These are phyloP conservation scores for Cantharellus anzutake DNA, from an alignment of 768 basidiomycete species.

Conservation along the genomic window DNA sequence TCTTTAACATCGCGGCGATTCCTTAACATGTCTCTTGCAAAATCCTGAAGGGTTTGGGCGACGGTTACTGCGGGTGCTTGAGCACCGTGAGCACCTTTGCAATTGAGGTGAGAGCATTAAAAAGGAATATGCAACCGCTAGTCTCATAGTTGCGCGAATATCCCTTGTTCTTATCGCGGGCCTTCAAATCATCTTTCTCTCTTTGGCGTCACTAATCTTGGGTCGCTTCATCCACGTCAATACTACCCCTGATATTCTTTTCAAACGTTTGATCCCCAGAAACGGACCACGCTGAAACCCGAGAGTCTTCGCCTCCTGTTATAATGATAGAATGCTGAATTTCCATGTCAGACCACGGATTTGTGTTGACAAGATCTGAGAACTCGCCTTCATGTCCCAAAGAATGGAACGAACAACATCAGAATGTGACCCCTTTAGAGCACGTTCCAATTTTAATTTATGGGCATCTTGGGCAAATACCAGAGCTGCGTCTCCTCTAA, in stretches of 20 bases:
- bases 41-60: constrained; percentile 60
- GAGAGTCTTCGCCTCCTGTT: constrained; percentile 12
- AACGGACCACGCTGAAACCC: constrained; percentile 4
- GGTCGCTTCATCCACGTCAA: too few relatives aligned
- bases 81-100: constrained; percentile 90
- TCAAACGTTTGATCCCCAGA: too few relatives aligned
- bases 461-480: background rate
- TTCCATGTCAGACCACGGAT: background rate
- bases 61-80: constrained; percentile 91
- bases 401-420: constrained; percentile 12
- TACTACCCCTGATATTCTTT: too few relatives aligned
- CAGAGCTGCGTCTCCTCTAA: constrained; percentile 10
- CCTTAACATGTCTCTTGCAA: constrained; percentile 31
- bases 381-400: constrained; percentile 7
- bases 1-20: constrained; percentile 31
- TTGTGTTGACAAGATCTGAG: background rate
- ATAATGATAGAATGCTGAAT: constrained; percentile 2
- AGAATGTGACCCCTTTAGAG: constrained; percentile 9
- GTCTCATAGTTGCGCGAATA: too few relatives aligned
- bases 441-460: constrained; percentile 6
- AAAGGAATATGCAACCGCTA: constrained; percentile 2
- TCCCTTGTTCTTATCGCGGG: too few relatives aligned
- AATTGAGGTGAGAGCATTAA: constrained; percentile 48
- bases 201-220: too few relatives aligned
- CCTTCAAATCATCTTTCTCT: too few relatives aligned